Base-by-base conservation (phyloP, 2,329 filamentous ascomycete genomes). In the Lachnellula suecica region DNA sequence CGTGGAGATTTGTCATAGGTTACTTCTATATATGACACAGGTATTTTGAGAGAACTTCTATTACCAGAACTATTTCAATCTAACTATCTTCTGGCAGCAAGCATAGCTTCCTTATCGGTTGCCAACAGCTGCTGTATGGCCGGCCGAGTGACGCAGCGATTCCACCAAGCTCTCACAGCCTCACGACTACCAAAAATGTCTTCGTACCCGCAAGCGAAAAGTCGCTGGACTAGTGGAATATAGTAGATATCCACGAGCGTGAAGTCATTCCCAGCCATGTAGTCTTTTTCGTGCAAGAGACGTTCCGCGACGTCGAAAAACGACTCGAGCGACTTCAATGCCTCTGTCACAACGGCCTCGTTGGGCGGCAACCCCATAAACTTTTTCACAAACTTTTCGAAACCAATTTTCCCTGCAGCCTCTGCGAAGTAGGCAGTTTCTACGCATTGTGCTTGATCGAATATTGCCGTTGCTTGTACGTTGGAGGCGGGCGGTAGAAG, bases 241-340 rank as follows among this genome's bases (percentile, higher is more conserved):
- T 78, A 77, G 65, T 72, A 73, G 57, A 78, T 74, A 62, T 78
- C 75, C 35, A 65, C 62, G 11, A 77, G 69, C 27, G 70, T 72
- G 56, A 75, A 77, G 10, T 68, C 52, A 4, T 70, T 61, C 48
- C 74, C 74, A 41, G 73, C 73, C 73, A 77, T 75, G 61, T 74
- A 77, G 15, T 70, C 63, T 27, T 63, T 68, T 2, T 70, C 24
- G n/a, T 69, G 65, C 52, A 77, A 63, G 25, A 71, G 60, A 42
- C 61, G 51, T 58, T 76, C 74, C 44, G 68, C 70, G 22, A 74
- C 64, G 55, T 76, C 73, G 53, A 77, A 74, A 60, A 73, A 76
- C 44, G 47, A 44, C 63, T 72, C 69, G 35, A 77, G 55, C 38
- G 66, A 69, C 55, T 55, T 56, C 56, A 74, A 54, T 43, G 72